A percentile compares a stretch with the other conserved stretches of the same genome.
Conservation (phyloP, 768 basidiomycete species). For the Xerocomus brunneocitrinus region DNA sequence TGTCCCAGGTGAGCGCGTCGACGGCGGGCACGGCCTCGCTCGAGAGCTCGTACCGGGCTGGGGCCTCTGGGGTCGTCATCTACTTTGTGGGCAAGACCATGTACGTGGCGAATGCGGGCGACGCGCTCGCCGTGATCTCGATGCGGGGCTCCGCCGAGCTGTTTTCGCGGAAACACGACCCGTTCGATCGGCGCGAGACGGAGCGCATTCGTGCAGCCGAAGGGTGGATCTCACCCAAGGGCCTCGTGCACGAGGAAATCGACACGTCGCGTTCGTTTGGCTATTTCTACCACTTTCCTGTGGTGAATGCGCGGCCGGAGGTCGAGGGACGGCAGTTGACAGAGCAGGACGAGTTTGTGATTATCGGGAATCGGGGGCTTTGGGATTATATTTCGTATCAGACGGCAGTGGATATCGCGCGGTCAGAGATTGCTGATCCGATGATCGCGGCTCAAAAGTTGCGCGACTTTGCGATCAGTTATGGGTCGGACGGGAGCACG, state of each 20-base stretch:
- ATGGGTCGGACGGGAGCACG: conserved; percentile 87
- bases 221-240: conserved; percentile 90
- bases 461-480: conserved; percentile 93
- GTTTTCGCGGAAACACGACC: conserved; percentile 81
- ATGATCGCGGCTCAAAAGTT: conserved; percentile 96
- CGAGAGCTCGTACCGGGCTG: conserved; percentile 58
- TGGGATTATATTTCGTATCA: conserved; percentile 96
- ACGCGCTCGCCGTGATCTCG: conserved; percentile 84
- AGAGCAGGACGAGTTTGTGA: conserved; percentile 91
- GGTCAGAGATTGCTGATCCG: conserved; percentile 61
- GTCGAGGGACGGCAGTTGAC: conserved; percentile 64
- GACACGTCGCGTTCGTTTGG: conserved; percentile 94
- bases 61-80: conserved; percentile 81
- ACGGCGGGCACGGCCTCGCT: conserved; percentile 30
- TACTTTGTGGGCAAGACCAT: conserved; percentile 78
- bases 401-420: conserved; percentile 93
- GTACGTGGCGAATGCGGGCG: conserved; percentile 88
- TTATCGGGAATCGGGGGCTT: conserved; percentile 87
- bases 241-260: conserved; percentile 87
- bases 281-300: conserved; percentile 82
- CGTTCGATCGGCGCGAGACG: conserved; percentile 82
- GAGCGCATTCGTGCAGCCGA: conserved; percentile 86
- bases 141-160: conserved; percentile 66
- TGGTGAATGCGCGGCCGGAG: conserved; percentile 86
- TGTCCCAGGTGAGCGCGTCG: conserved; percentile 58